phyloP scores from a whole-genome alignment of 2,329 filamentous ascomycete species.

The Blastomyces gilchristii region DNA sequence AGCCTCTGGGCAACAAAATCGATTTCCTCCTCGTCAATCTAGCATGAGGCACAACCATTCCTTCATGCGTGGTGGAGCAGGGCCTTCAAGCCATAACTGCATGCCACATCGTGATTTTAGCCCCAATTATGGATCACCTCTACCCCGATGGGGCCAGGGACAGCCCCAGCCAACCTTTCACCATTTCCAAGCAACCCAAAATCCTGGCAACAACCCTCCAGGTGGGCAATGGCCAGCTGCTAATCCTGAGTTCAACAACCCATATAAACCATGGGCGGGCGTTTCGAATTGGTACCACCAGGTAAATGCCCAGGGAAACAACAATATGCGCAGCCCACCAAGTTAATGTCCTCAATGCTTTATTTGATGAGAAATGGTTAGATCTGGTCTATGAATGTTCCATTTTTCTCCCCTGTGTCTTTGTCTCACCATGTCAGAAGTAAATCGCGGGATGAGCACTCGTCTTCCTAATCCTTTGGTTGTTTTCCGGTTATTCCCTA shows the following conservation, averaged over 20 bases:
- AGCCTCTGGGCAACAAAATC: background rate
- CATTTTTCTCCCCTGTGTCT: background rate
- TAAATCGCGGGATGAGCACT: background rate
- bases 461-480: background rate
- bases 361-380: background rate
- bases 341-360: background rate
- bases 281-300: constrained; percentile 6
- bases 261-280: background rate
- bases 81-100: background rate
- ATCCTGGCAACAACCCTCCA: background rate
- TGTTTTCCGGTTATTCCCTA: background rate
- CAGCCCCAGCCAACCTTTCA: background rate
- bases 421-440: background rate
- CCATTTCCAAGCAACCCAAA: background rate
- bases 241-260: background rate
- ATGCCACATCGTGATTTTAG: background rate
- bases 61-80: background rate
- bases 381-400: background rate
- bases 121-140: background rate
- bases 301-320: background rate
- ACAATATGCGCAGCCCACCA: background rate
- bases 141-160: background rate
- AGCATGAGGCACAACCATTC: background rate
- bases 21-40: background rate
- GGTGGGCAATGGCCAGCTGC: background rate